phyloP scores from a whole-genome alignment of 2,329 filamentous ascomycete genomes.

The Triangularia setosa region DNA sequence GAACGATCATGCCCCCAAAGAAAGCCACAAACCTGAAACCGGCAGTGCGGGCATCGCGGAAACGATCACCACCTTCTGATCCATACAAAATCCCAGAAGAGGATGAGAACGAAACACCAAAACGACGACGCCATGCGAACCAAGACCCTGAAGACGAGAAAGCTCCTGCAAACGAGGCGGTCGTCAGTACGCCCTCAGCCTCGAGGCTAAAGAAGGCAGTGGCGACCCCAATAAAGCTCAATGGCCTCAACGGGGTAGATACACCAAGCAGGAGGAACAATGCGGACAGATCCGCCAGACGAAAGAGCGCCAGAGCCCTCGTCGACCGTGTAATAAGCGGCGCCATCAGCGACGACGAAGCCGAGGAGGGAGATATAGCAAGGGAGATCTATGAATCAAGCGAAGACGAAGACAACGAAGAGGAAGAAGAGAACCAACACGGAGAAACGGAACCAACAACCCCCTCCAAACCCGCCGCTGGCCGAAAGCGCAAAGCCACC shows the following conservation, averaged over 20 bases:
- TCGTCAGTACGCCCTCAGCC: constrained; percentile 36
- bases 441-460: constrained; percentile 26
- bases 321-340: constrained; percentile 67
- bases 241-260: constrained; percentile 33
- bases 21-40: constrained; percentile 15
- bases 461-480: constrained; percentile 22
- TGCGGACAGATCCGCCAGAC: constrained; percentile 79
- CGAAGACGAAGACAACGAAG: constrained; percentile 40
- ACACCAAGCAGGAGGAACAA: constrained; percentile 66
- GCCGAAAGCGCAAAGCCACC: constrained; percentile 21
- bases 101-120: constrained; percentile 12
- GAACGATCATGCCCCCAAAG: constrained; percentile 18
- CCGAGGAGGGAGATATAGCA: constrained; percentile 64
- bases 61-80: constrained; percentile 21
- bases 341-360: constrained; percentile 65
- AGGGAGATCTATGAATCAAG: constrained; percentile 63
- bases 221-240: constrained; percentile 38
- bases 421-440: constrained; percentile 27
- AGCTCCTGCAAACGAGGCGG: constrained; percentile 28
- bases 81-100: constrained; percentile 28
- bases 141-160: constrained; percentile 7
- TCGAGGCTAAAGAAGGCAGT: constrained; percentile 29
- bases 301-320: constrained; percentile 75
- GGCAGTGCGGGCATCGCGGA: constrained; percentile 12
- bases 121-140: constrained; percentile 15